phyloP scores from a whole-genome alignment of 768 basidiomycete genomes.

The Trametes coccinea region DNA sequence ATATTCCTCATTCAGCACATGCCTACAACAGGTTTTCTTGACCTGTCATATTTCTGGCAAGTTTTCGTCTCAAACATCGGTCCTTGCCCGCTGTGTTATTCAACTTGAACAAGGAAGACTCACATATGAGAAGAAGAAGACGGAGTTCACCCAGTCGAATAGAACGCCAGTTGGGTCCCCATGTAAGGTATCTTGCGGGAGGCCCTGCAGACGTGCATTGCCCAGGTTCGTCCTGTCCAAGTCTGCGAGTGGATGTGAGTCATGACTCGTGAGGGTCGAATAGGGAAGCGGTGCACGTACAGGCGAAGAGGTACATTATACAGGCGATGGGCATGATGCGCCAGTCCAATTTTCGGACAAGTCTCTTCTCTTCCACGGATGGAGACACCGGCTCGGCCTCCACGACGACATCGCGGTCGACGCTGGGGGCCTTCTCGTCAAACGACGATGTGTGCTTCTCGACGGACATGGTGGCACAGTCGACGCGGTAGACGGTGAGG shows the following conservation, averaged over 20 bases:
- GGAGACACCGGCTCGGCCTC: conserved; percentile 1
- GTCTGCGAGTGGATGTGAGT: conserved; percentile 31
- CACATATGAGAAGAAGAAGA: conserved; percentile 81
- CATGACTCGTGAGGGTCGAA: too few relatives aligned
- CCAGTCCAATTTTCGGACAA: conserved; percentile 65
- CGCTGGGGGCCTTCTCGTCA: conserved; percentile 11
- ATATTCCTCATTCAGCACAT: too few relatives aligned
- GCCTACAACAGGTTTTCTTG: too few relatives aligned
- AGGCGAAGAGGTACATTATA: conserved; percentile 75
- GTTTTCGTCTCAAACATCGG: too few relatives aligned
- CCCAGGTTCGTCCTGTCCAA: conserved; percentile 80
- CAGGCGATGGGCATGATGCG: conserved; percentile 73
- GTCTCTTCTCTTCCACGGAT: conserved; percentile 46
- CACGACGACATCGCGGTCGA: conserved; percentile 4
- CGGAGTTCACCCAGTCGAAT: conserved; percentile 79
- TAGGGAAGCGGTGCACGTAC: conserved; percentile 41
- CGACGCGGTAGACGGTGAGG: neutral
- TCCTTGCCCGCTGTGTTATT: too few relatives aligned
- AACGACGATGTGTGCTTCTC: conserved; percentile 17
- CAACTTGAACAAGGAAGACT: conserved; percentile 21
- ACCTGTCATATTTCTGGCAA: too few relatives aligned
- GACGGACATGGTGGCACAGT: conserved; percentile 12
- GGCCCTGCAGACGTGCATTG: conserved; percentile 74
- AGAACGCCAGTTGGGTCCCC: conserved; percentile 67
- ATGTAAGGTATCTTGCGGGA: conserved; percentile 60